Evolutionary conservation across 2,329 filamentous ascomycete genomes (phyloP).

Genomic region (Alternaria ventricosa): DNA sequence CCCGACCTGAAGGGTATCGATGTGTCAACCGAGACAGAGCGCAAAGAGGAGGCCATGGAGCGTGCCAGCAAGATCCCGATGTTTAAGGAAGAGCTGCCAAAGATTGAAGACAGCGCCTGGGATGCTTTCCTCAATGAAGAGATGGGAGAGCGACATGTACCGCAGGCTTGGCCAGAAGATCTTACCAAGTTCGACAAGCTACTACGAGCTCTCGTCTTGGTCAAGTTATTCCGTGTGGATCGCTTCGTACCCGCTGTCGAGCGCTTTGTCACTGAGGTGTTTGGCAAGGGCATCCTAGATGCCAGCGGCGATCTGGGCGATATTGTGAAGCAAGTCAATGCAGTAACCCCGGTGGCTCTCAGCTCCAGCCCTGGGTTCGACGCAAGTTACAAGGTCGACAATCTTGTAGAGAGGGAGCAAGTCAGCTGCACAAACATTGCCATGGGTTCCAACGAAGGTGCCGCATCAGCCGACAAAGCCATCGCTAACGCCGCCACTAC

Average conservation of each 20-base stretch:
- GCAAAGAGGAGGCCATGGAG: slow-evolving; percentile 71
- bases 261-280: slow-evolving; percentile 85
- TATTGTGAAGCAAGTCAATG: slow-evolving; percentile 82
- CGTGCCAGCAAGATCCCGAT: slow-evolving; percentile 72
- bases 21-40: slow-evolving; percentile 71
- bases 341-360: slow-evolving; percentile 85
- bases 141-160: slow-evolving; percentile 82
- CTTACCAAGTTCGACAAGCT: slow-evolving; percentile 74
- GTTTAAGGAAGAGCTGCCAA: slow-evolving; percentile 75
- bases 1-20: slow-evolving; percentile 77
- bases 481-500: slow-evolving; percentile 90
- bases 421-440: slow-evolving; percentile 94
- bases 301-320: slow-evolving; percentile 83
- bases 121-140: slow-evolving; percentile 84
- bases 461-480: slow-evolving; percentile 92
- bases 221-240: slow-evolving; percentile 95
- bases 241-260: slow-evolving; percentile 93
- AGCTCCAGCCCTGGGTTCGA: slow-evolving; percentile 97
- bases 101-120: slow-evolving; percentile 71
- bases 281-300: slow-evolving; percentile 83
- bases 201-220: slow-evolving; percentile 81
- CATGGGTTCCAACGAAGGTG: slow-evolving; percentile 96
- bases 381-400: slow-evolving; percentile 98
- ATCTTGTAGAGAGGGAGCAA: slow-evolving; percentile 81
- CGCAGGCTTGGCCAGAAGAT: slow-evolving; percentile 73